Evolutionary conservation across 495 filamentous ascomycete genomes (phyloP), one percentile per base, ranked within the genome.

Genomic region (Hypoxylon lienhwacheense): DNA sequence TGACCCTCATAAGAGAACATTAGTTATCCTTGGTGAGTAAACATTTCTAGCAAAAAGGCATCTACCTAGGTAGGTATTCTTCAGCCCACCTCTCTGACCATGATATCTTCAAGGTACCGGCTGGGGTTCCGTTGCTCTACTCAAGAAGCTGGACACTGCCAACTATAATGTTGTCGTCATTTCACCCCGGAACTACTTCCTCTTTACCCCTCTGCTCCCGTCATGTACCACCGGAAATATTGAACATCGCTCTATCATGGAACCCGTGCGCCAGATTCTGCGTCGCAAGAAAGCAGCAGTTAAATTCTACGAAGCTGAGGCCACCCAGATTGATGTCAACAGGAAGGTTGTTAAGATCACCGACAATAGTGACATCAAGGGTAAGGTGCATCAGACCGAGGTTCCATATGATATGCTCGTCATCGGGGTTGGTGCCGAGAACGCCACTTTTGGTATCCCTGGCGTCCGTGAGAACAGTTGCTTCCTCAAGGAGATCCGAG

Each of bases 231-330:
- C 90, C 42, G 93, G 95, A 69, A 86, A 88, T 60, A 92, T 99
- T 66, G 95, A 99, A 77, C 95, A 97, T 77, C 89, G 95, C 66
- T 96, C 90, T 55, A 97, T 99, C 71, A 97, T 99, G 91, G 93
- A 99, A 78, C 93, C 93, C 20, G 83, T 99, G 55, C 87, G 93
- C 54, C 93, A 92, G 70, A 93, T 99, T 69, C 77, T 95, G 25
- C 86, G 91, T 58, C 87, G 91, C 71, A 97, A 97, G 81, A 87
- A 89, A 70, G 87, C 87, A 39, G 78, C 83, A 39, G 93, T 95
- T 65, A 89, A 91, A 69, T 99, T 87, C 79, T 97, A 95, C 82
- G 95, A 99, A 81, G 93, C 95, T 62, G 92, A 97, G 64, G 91
- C 91, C 19, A 96, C 89, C 53, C 93, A 95, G 76, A 89, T 99